Percentiles rank a stretch among this genome's conserved stretches.
phyloP scores from a whole-genome alignment of 2,329 filamentous ascomycete species.

The Penicillium capsulatum region DNA sequence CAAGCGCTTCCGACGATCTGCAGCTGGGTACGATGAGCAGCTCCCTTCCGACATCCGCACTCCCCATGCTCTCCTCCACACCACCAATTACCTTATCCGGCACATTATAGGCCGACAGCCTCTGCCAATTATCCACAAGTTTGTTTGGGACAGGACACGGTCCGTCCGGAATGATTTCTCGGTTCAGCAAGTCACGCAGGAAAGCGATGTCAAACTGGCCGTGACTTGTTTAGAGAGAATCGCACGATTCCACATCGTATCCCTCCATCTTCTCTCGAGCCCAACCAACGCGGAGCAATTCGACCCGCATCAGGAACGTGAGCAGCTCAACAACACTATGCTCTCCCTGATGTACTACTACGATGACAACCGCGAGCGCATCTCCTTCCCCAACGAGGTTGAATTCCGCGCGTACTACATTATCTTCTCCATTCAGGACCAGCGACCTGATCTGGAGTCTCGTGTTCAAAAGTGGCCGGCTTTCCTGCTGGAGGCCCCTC shows the following conservation, averaged over 20 bases:
- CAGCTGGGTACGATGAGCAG: slow-evolving; percentile 60
- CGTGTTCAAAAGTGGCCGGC: slow-evolving; percentile 54
- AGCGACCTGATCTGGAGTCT: slow-evolving; percentile 54
- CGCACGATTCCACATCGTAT: slow-evolving; percentile 60
- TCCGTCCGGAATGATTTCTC: slow-evolving; percentile 63
- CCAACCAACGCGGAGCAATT: slow-evolving; percentile 51
- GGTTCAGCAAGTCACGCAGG: slow-evolving; percentile 56
- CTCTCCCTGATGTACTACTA: slow-evolving; percentile 60
- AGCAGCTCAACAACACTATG: slow-evolving; percentile 61
- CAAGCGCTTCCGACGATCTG: slow-evolving; percentile 60
- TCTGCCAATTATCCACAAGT: slow-evolving; percentile 55
- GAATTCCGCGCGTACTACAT: slow-evolving; percentile 63
- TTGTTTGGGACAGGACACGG: slow-evolving; percentile 63
- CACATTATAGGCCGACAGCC: slow-evolving; percentile 48
- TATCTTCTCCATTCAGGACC: slow-evolving; percentile 52
- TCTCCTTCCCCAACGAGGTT: slow-evolving; percentile 55
- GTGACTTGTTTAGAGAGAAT: slow-evolving; percentile 61
- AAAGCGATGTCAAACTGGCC: slow-evolving; percentile 54
- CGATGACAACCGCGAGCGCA: slow-evolving; percentile 50
- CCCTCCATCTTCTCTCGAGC: slow-evolving; percentile 56
- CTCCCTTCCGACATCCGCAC: slow-evolving; percentile 61
- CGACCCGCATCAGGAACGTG: slow-evolving; percentile 57
- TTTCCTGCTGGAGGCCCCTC: slow-evolving; percentile 48
- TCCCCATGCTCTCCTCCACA: slow-evolving; percentile 47
- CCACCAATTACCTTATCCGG: slow-evolving; percentile 48